phyloP scores from a whole-genome alignment of 805 yeast species.

The Yarrowia deformans region DNA sequence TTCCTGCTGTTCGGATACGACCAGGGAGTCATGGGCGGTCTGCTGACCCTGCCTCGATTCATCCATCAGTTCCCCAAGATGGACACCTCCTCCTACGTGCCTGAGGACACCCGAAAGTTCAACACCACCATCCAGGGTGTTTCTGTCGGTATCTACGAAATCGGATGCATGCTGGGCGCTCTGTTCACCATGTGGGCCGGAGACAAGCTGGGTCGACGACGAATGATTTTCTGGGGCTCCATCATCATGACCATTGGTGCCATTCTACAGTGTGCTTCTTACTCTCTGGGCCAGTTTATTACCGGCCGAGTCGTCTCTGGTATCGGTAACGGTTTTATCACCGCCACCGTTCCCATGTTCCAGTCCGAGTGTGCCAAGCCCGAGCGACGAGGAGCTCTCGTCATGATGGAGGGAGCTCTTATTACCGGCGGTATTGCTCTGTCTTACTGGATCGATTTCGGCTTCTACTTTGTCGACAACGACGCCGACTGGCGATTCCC shows the following conservation, averaged over 20 bases:
- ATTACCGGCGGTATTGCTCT: constrained; percentile 78
- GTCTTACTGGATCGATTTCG: constrained; percentile 58
- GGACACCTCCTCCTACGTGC: constrained; percentile 28
- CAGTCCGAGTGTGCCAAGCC: constrained; percentile 78
- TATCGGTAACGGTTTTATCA: constrained; percentile 75
- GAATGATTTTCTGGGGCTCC: constrained; percentile 58
- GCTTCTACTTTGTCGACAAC: constrained; percentile 62
- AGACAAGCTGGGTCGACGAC: constrained; percentile 58
- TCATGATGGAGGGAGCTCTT: constrained; percentile 73
- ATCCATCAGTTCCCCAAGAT: constrained; percentile 43
- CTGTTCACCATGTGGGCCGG: constrained; percentile 58
- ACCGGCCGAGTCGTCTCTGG: constrained; percentile 76
- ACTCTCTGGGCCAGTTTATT: constrained; percentile 43
- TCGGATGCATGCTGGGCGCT: constrained; percentile 59
- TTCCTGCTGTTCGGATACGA: constrained; percentile 68
- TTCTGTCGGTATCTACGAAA: constrained; percentile 52
- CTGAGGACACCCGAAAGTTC: constrained; percentile 19
- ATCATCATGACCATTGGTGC: constrained; percentile 61
- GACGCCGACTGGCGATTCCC: constrained; percentile 79
- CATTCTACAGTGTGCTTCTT: constrained; percentile 53
- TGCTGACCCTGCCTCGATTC: constrained; percentile 61
- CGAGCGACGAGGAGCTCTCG: constrained; percentile 70
- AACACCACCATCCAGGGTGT: constrained; percentile 44
- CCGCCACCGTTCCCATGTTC: constrained; percentile 84
- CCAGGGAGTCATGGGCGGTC: constrained; percentile 82